These are phyloP conservation scores for Saraca asoca DNA, from an alignment of 331 rosid species.

Conservation along the genomic window DNA sequence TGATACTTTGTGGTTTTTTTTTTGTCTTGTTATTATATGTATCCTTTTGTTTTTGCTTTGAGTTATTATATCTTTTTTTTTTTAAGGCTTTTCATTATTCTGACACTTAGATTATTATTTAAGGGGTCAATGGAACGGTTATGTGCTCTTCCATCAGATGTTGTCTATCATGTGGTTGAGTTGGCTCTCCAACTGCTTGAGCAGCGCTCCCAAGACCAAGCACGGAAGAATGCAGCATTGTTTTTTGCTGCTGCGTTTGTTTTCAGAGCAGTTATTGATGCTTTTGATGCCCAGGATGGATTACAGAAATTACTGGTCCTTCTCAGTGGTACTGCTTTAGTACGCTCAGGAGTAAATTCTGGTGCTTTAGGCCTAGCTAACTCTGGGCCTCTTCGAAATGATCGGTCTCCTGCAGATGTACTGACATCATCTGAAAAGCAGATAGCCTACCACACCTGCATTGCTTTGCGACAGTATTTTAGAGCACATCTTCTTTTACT, in stretches of 20 bases:
- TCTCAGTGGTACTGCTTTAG: conserved; percentile 80
- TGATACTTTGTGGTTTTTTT: background rate
- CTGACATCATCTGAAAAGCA: conserved; percentile 95
- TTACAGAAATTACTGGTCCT: conserved; percentile 77
- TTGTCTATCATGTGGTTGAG: conserved; percentile 80
- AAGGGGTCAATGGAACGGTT: conserved; percentile 97
- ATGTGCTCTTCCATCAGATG: conserved; percentile 92
- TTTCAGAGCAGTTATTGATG: conserved; percentile 94
- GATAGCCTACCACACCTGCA: conserved; percentile 92
- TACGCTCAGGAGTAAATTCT: conserved; percentile 89
- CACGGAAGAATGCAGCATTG: conserved; percentile 87
- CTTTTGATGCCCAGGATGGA: conserved; percentile 91
- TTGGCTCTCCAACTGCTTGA: conserved; percentile 88
- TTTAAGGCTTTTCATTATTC: conserved; percentile 15
- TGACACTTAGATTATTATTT: conserved; percentile 28
- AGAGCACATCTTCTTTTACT: conserved; percentile 91
- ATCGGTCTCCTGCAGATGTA: conserved; percentile 80
- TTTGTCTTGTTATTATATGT: background rate
- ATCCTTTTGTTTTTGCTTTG: too few species aligned
- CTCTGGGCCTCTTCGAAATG: conserved; percentile 79
- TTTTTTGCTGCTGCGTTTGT: conserved; percentile 93
- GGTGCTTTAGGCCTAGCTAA: conserved; percentile 67
- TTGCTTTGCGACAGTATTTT: conserved; percentile 89
- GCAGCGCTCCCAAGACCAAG: conserved; percentile 90
- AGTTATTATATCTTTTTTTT: conserved; percentile 6